Evolutionary conservation across 2,329 filamentous ascomycete genomes (phyloP).

Genomic region (Leptographium lundbergii): DNA sequence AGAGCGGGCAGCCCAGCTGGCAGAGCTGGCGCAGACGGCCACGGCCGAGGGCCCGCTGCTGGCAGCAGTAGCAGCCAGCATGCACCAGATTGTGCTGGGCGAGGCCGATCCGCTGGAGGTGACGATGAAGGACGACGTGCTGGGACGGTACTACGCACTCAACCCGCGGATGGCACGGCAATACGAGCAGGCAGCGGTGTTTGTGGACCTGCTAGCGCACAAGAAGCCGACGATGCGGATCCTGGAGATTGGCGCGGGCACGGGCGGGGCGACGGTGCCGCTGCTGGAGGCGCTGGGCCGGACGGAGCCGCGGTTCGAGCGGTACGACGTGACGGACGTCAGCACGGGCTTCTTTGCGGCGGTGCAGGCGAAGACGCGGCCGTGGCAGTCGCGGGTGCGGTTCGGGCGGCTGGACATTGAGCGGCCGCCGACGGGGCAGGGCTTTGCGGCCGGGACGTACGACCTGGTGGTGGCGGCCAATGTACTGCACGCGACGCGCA

Average conservation of each 20-base stretch:
- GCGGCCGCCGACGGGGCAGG: conserved; percentile 18
- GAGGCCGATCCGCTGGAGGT: conserved; percentile 17
- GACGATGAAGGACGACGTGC: conserved; percentile 16
- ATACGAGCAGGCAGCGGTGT: conserved; percentile 11
- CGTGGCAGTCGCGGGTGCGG: conserved; percentile 6
- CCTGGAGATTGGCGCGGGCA: conserved; percentile 26
- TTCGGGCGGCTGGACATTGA: conserved; percentile 18
- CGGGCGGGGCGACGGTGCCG: conserved; percentile 16
- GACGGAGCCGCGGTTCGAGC: conserved; percentile 3
- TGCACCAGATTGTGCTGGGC: conserved; percentile 15
- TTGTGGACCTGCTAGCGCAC: conserved; percentile 10
- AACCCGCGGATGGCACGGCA: conserved; percentile 13
- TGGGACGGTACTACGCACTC: conserved; percentile 12
- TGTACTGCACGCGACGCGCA: conserved; percentile 19
- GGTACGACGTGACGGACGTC: conserved; percentile 31
- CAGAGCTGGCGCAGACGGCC: neutral
- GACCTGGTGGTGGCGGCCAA: conserved; percentile 23
- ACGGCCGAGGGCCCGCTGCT: conserved; percentile 10
- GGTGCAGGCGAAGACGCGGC: conserved; percentile 18
- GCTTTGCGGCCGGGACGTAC: conserved; percentile 17
- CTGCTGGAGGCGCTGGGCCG: conserved; percentile 10
- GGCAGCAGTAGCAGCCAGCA: conserved; percentile 4
- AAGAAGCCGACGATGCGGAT: conserved; percentile 19
- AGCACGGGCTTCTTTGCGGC: conserved; percentile 25
- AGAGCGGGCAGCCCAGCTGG: conserved; percentile 3